These are phyloP conservation scores for Debaryomyces hansenii DNA, from an alignment of 805 yeast genomes.

Conservation along the genomic window DNA sequence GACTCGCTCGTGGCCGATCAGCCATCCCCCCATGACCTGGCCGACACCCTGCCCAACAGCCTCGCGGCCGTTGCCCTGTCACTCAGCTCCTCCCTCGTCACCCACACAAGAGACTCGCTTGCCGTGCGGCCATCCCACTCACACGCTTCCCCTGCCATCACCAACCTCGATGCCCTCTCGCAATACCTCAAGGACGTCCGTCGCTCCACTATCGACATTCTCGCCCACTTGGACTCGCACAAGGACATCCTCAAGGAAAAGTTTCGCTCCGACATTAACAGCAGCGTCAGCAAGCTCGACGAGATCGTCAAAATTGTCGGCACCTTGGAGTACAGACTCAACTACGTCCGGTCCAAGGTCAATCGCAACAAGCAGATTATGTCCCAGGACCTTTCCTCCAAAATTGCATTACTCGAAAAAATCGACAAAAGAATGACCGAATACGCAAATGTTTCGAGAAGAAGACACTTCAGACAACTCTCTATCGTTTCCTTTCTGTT, in stretches of 20 bases:
- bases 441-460: constrained; percentile 23
- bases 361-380: constrained; percentile 24
- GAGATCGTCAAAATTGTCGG: constrained; percentile 25
- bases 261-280: constrained; percentile 26
- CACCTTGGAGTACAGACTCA: constrained; percentile 26
- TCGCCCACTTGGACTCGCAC: constrained; percentile 16
- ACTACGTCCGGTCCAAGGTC: constrained; percentile 21
- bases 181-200: constrained; percentile 15
- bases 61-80: not conserved
- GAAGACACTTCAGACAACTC: constrained; percentile 30
- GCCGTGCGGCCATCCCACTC: not conserved
- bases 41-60: not conserved
- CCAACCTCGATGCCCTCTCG: not conserved
- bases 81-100: not conserved
- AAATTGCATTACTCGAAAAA: constrained; percentile 31
- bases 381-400: constrained; percentile 23
- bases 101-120: not conserved
- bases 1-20: constrained; percentile 15
- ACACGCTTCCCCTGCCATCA: not conserved
- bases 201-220: constrained; percentile 16
- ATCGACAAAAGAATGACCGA: constrained; percentile 27
- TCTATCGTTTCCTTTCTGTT: constrained; percentile 16
- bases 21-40: not conserved
- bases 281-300: constrained; percentile 25
- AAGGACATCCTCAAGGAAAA: constrained; percentile 15